Evolutionary conservation across 202 grass and related monocot species (phyloP).

Genomic region (Elaeis oleifera): DNA sequence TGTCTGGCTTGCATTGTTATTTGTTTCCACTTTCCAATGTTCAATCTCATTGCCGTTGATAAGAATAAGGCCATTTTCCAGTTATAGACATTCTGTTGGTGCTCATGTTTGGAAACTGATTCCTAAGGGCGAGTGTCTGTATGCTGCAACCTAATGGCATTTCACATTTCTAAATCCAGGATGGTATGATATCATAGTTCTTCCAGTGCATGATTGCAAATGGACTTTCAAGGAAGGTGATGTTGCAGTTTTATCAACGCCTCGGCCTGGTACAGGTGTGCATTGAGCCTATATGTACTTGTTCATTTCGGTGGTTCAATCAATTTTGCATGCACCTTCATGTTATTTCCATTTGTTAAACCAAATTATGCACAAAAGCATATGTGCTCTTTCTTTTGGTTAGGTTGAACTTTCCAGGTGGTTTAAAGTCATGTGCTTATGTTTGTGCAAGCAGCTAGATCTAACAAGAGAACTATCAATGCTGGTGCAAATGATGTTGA

Average conservation of each 20-base stretch:
- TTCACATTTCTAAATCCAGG: slow-evolving; percentile 39
- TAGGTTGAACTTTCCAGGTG: too few relatives aligned
- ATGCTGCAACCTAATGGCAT: slow-evolving; percentile 5
- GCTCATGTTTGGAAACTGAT: neutral
- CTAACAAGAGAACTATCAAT: slow-evolving; percentile 35
- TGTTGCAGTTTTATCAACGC: slow-evolving; percentile 73
- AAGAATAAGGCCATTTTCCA: too few relatives aligned
- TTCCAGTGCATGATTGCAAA: slow-evolving; percentile 71
- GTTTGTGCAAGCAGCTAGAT: slow-evolving; percentile 58
- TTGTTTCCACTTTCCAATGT: too few relatives aligned
- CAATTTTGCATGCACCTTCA: slow-evolving; percentile 8
- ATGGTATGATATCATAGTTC: slow-evolving; percentile 83
- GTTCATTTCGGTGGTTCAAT: neutral
- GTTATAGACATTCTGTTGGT: neutral
- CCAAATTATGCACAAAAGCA: too few relatives aligned
- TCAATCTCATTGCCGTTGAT: too few relatives aligned
- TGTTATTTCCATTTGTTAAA: neutral
- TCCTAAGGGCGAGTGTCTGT: slow-evolving; percentile 13
- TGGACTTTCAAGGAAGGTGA: slow-evolving; percentile 99
- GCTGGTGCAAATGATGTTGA: slow-evolving; percentile 43
- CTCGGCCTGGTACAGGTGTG: slow-evolving; percentile 73
- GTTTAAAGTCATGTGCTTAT: too few relatives aligned
- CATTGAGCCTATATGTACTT: slow-evolving; percentile 2
- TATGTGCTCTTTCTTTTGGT: too few relatives aligned
- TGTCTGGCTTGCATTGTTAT: neutral